A percentile compares a stretch with the other conserved stretches of the same genome.
phyloP scores from a whole-genome alignment of 352 stramenopile genomes.

The Globisporangium nagaii region DNA sequence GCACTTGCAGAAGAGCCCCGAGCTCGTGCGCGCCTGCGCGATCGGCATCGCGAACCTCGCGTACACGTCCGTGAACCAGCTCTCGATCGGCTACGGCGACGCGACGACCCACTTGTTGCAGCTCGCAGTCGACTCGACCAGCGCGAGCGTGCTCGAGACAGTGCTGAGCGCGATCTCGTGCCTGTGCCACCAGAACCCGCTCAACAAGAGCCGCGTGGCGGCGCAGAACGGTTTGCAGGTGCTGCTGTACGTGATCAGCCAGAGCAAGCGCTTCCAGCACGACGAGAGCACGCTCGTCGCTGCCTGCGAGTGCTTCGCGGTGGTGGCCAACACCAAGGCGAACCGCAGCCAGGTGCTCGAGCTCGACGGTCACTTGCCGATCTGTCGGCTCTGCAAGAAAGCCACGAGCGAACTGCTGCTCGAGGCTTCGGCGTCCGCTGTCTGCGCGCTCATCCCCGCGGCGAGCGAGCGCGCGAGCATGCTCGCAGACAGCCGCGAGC shows the following conservation, averaged over 20 bases:
- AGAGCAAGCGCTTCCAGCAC: conserved; percentile 26
- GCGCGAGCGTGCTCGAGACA: conserved; percentile 37
- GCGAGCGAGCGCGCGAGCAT: conserved; percentile 28
- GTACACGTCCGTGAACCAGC: conserved; percentile 63
- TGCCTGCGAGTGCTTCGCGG: conserved; percentile 43
- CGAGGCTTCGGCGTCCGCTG: conserved; percentile 34
- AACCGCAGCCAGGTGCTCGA: conserved; percentile 46
- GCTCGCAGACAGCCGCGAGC: conserved; percentile 42
- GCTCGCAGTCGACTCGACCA: conserved; percentile 46
- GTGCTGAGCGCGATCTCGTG: conserved; percentile 37
- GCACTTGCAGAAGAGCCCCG: conserved; percentile 23
- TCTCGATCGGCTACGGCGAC: conserved; percentile 71
- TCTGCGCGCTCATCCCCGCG: conserved; percentile 47
- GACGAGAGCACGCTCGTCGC: conserved; percentile 36
- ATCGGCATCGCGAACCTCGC: conserved; percentile 60
- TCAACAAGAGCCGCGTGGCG: conserved; percentile 58
- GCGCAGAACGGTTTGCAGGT: conserved; percentile 70
- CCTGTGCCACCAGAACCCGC: conserved; percentile 55
- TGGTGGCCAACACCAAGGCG: conserved; percentile 34
- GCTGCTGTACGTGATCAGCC: conserved; percentile 48
- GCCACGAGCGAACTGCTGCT: conserved; percentile 23
- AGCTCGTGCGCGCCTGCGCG: conserved; percentile 41
- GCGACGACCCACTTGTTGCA: conserved; percentile 57
- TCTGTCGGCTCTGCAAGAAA: conserved; percentile 48
- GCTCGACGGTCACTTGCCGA: conserved; percentile 47